Evolutionary conservation across 495 filamentous ascomycete species (phyloP), one percentile per base, ranked within the genome.

Genomic region (Friedmanniomyces endolithicus): DNA sequence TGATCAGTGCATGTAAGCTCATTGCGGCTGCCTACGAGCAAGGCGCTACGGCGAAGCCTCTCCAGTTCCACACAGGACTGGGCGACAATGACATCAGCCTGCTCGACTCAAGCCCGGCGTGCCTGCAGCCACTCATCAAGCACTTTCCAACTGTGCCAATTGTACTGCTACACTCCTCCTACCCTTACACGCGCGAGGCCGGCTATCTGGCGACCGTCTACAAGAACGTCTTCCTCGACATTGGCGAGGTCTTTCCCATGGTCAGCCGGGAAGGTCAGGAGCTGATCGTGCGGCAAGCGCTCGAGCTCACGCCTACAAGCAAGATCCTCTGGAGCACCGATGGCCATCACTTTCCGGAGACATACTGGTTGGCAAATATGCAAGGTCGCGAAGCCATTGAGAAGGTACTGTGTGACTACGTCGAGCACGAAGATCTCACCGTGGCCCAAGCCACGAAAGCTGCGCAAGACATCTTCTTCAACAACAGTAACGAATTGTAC

Each of bases 291-390:
- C 77, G 82, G 33, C 75, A 94, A 68, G 77, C 85, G 35, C 68
- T 94, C 11, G 88, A 94, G 64, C 65, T 92, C 0, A 81, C 81
- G 37, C 89, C 89, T 0, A 78, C 75, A 24, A 81, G 78, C 55
- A 92, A 92, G 66, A 68, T 95, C 2, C 63, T 90, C 1, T 95
- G 87, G 83, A 89, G 86, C 56, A 88, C 85, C 0, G 88, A 94
- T 67, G 88, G 86, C 0, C 84, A 89, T 63, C 85, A 77, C 65
- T 87, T 87, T 57, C 85, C 89, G 0, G 89, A 95, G 67, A 87
- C 85, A 1, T 95, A 82, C 64, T 78, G 86, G 64, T 71, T 92
- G 34, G 86, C 87, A 16, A 82, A 85, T 50, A 74, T 74, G 50
- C 88, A 95, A 66, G 82, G 90, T 57, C 78, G 88, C 22, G 82